These are phyloP conservation scores for Acer saccharum DNA, from an alignment of 345 rosid species.

Conservation along the genomic window DNA sequence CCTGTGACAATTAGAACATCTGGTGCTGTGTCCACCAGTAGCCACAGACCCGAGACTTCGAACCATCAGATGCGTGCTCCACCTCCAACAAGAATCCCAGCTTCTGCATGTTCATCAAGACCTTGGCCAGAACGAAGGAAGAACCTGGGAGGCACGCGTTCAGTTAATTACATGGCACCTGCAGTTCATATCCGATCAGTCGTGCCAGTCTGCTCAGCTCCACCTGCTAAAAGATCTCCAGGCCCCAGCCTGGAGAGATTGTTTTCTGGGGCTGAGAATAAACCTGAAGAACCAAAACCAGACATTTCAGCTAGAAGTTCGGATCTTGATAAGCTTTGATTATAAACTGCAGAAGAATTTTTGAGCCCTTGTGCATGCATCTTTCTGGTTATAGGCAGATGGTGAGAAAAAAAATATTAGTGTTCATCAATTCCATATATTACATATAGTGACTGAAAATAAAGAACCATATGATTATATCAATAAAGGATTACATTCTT, in stretches of 20 bases:
- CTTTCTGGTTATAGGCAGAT: neutral
- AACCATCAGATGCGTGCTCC: neutral
- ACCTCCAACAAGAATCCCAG: slow-evolving; percentile 9
- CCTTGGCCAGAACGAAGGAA: slow-evolving; percentile 21
- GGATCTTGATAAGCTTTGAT: slow-evolving; percentile 22
- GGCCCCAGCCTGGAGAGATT: slow-evolving; percentile 12
- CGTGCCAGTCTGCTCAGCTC: slow-evolving; percentile 46
- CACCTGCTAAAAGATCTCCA: slow-evolving; percentile 31
- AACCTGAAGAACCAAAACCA: slow-evolving; percentile 8
- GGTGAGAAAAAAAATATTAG: neutral
- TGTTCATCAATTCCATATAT: slow-evolving; percentile 5
- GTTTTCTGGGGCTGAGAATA: neutral
- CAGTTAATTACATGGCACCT: slow-evolving; percentile 41
- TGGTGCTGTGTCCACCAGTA: neutral
- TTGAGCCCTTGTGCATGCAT: neutral
- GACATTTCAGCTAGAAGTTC: slow-evolving; percentile 22
- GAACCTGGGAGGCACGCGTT: neutral
- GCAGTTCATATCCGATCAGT: slow-evolving; percentile 48
- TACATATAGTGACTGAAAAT: slow-evolving; percentile 3
- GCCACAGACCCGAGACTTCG: slow-evolving; percentile 13
- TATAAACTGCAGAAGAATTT: slow-evolving; percentile 4
- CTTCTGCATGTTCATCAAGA: slow-evolving; percentile 16
- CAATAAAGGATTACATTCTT: slow-evolving; percentile 9
- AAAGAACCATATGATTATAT: neutral
- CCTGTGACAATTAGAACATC: slow-evolving; percentile 13